Base-by-base conservation (phyloP, 2,329 filamentous ascomycete species). In the Sclerotinia glacialis region DNA sequence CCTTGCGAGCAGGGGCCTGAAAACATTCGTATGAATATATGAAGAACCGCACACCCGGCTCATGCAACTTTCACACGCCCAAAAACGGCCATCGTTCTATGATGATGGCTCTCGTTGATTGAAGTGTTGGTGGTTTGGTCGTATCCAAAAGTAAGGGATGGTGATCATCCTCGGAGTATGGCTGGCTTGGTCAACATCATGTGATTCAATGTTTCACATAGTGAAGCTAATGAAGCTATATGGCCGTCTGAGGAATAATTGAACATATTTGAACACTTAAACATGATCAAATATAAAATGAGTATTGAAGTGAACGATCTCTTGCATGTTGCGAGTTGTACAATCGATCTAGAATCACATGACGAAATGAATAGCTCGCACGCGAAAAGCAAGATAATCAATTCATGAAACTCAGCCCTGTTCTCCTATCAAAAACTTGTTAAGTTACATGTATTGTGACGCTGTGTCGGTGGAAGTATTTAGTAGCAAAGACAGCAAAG, bases 1-100 rank as follows among this genome's bases (percentile, higher is more conserved):
- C 42, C 44, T 42, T 62, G 59, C 47, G 60, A 53, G 34, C 60
- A 53, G 60, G 60, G 60, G 42, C 8, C 6, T 34, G 14, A 31
- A 26, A 5, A 23, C 9, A 18, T 12, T 34, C n/a, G 50, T 12
- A n/a, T 53, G 26, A 12, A 18, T 34, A 11, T 40, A 42, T 28
- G 5, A 34, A n/a, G 56, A 26, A 14, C 42, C 14, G 11, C 42
- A 16, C 18, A 28, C 40, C 31, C 16, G 21, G 31, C 49, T 31
- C 26, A 14, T 26, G 7, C 16, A 46, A 46, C 8, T 7, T 46
- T 46, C 18, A 46, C n/a, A 21, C 21, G 16, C 8, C 6, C 6
- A 21, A 46, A 7, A 46, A 21, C 44, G 6, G 14, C 9, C 14
- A n/a, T 26, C 14, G 5, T 26, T 26, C 47, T 5, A 5, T 3